Conservation (phyloP, 2,329 filamentous ascomycete species). For the Diaporthe caulivora region DNA sequence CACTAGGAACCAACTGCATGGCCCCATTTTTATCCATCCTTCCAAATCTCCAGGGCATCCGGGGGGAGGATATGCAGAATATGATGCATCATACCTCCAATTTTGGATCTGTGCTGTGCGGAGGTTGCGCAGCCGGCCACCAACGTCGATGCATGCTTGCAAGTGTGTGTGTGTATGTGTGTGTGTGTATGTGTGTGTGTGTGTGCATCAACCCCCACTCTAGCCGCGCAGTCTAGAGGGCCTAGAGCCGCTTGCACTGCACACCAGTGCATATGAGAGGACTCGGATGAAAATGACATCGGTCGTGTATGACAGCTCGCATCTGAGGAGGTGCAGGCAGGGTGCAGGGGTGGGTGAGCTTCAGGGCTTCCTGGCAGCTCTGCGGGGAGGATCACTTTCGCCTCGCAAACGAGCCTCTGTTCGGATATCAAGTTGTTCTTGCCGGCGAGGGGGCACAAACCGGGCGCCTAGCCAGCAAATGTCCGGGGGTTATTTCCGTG, state of each 20-base stretch:
- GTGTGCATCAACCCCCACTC: background rate
- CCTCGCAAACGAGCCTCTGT: background rate
- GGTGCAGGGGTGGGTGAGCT: background rate
- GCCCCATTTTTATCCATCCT: background rate
- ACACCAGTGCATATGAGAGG: background rate
- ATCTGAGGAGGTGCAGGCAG: background rate
- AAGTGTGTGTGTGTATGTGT: too few relatives aligned
- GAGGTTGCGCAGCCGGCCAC: background rate
- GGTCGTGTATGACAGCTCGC: background rate
- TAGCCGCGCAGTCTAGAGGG: background rate
- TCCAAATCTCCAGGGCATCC: too few relatives aligned
- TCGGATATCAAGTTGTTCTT: too few relatives aligned
- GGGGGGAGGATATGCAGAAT: background rate
- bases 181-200: too few relatives aligned
- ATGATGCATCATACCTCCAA: background rate
- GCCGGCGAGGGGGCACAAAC: background rate
- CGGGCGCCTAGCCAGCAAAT: background rate
- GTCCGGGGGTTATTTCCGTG: too few relatives aligned
- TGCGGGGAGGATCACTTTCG: background rate
- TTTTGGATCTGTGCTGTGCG: background rate
- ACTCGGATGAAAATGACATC: background rate
- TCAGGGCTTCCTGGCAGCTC: background rate
- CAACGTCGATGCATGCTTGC: background rate
- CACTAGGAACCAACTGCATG: slow-evolving; percentile 4
- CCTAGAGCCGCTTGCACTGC: background rate